These are phyloP conservation scores for Castanospermum australe DNA, from an alignment of 306 rosid genomes.

Conservation along the genomic window DNA sequence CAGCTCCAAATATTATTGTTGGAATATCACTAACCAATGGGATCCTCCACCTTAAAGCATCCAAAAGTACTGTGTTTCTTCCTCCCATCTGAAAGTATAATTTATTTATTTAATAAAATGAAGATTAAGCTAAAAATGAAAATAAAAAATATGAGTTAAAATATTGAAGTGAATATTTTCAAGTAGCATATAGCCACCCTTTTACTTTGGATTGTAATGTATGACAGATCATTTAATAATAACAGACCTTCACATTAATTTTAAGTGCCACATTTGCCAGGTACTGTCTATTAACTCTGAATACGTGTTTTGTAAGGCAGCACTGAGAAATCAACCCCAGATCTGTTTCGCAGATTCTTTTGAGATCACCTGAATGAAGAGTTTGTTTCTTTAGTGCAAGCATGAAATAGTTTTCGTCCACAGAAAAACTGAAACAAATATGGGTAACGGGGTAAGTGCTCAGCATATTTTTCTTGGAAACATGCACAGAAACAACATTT, in stretches of 20 bases:
- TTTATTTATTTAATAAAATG: neutral
- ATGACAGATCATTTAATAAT: neutral
- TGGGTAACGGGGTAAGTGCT: neutral
- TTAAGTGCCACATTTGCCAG: constrained; percentile 62
- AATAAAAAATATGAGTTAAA: neutral
- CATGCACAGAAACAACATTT: neutral
- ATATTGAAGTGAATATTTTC: neutral
- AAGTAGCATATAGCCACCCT: neutral
- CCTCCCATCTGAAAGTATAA: constrained; percentile 53
- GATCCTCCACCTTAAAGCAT: constrained; percentile 63
- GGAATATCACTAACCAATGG: constrained; percentile 78
- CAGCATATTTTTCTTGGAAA: neutral
- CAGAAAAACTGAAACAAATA: neutral
- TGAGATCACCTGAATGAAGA: constrained; percentile 59
- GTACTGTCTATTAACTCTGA: constrained; percentile 57
- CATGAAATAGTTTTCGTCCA: neutral
- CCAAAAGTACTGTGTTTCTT: constrained; percentile 67
- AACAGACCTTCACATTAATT: constrained; percentile 62
- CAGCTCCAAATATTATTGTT: constrained; percentile 65
- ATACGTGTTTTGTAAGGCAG: constrained; percentile 70
- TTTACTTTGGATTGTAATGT: neutral
- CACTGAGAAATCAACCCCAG: constrained; percentile 74
- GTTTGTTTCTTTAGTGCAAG: constrained; percentile 13
- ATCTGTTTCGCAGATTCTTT: constrained; percentile 73
- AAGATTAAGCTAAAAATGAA: neutral